Base-by-base conservation (phyloP, 2,329 filamentous ascomycete species). In the Sclerotinia nivalis region DNA sequence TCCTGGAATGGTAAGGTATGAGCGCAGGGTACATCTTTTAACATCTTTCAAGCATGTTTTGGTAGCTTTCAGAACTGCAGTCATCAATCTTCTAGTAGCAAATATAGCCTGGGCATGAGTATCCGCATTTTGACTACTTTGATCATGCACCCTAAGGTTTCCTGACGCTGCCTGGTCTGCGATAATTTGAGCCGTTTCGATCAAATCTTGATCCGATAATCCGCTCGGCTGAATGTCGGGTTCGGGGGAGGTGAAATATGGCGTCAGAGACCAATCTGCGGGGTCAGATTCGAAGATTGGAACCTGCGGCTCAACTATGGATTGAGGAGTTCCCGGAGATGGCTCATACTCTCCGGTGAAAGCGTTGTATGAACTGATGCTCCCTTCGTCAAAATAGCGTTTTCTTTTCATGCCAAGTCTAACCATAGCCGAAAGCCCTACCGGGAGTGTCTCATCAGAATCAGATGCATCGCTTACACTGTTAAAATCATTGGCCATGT, bases 151-250 rank as follows among this genome's bases (percentile, higher is more conserved):
- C 59, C 80, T 79, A 37, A 80, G 72, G 1, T 80, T 82, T 6
- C 88, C 85, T 13, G 84, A 86, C 2, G 87, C 84, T 31, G 89
- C 85, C 76, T 93, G 91, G 71, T 92, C 89, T 2, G 89, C 89
- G n/a, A 93, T 80, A 50, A 92, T 86, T 75, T 93, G 91, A 0
- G 89, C 90, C 37, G 91, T 84, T 66, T 87, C 86, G 47, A 93
- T 87, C 70, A 87, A 83, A 54, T 91, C 88, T 3, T 88, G 84
- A 68, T 89, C 87, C 1, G 82, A 80, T 22, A 78, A 71, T 18
- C 69, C 72, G 65, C 67, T 76, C 15, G 73, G 73, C 47, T 75
- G 72, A 18, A 73, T 60, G 68, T 76, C 76, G 13, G 87, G 87
- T 73, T 89, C 86, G 7, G 86, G 85, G 34, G 89, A 86, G 1